A percentile compares a stretch with the other conserved stretches of the same genome.
Conservation (phyloP, 1,139 yeast species). For the Suhomyces bolitotheri region DNA sequence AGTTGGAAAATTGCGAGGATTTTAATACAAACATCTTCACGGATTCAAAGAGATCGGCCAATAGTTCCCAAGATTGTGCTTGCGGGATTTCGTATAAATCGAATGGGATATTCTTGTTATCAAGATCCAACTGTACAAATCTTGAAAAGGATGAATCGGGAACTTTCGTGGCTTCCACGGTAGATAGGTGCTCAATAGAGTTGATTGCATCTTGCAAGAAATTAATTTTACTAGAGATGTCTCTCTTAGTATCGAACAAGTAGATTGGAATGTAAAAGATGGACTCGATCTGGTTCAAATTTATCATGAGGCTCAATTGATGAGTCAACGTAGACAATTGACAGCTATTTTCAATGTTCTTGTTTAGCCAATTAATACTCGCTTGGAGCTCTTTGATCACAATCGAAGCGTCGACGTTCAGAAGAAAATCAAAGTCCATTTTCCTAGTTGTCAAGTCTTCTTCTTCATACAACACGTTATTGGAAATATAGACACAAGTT, state of each 20-base stretch:
- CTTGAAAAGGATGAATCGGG: conserved; percentile 42
- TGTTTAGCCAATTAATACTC: conserved; percentile 16
- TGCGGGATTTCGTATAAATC: conserved; percentile 31
- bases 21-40: conserved; percentile 24
- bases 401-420: conserved; percentile 24
- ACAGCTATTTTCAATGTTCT: conserved; percentile 4
- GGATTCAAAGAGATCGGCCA: conserved; percentile 39
- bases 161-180: conserved; percentile 8
- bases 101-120: conserved; percentile 61
- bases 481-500: conserved; percentile 47
- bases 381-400: conserved; percentile 21
- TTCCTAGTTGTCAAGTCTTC: conserved; percentile 70
- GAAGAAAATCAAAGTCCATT: conserved; percentile 50
- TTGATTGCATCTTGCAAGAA: conserved; percentile 21
- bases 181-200: conserved; percentile 16
- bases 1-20: conserved; percentile 26
- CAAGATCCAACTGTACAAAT: conserved; percentile 54
- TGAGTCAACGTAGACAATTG: conserved; percentile 16
- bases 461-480: conserved; percentile 70
- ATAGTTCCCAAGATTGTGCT: conserved; percentile 29
- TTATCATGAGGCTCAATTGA: conserved; percentile 30
- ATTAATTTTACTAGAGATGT: conserved; percentile 2
- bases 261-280: conserved; percentile 25
- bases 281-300: conserved; percentile 31
- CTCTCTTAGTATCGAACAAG: conserved; percentile 17